Base-by-base conservation (phyloP, 768 basidiomycete genomes). In the Tricholomella constricta region DNA sequence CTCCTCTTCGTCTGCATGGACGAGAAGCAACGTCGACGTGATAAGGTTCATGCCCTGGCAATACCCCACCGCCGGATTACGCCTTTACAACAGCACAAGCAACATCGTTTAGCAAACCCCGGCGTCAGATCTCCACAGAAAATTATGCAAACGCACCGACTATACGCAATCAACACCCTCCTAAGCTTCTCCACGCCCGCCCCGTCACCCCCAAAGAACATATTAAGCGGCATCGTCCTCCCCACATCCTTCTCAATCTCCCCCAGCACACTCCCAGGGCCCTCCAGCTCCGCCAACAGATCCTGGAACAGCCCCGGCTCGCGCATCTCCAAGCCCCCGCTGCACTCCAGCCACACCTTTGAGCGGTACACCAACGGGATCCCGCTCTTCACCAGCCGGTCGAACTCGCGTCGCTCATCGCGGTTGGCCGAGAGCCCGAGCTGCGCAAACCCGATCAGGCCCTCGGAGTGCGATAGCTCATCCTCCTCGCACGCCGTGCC, bases 241-340 rank as follows among this genome's bases (percentile, higher is more conserved):
- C 89, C 86, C 0, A 94, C 89, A 63, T 98, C 96, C 72, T 98
- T 98, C 75, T 98, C 97, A 53, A 99, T 98, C 72, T 99, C 97
- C 36, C 71, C 76, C 47, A 73, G 69, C 12, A 87, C 86, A 26
- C 78, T 68, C 35, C 72, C 81, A 23, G 72, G 67, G 1, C 69
- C 76, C 25, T 77, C 69, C 2, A 65, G 69, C 56, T 79, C 76
- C 6, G 75, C 79, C n/a, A 97, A 74, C 52, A 98, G 69, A 65
- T 98, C 96, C 36, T 81, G 76, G 68, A 98, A 98, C 56, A 89
- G 65, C 1, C 96, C 96, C 2, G 96, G 96, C 61, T 97, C 94
- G 55, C 83, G 82, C 78, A 93, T 88, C 66, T 98, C 96, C 65
- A 93, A 74, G 1, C 89, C 95, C 1, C 94, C 94, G 58, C 90